phyloP scores from a whole-genome alignment of 2,329 filamentous ascomycete species.

The Ceratocystis cacaofunesta region DNA sequence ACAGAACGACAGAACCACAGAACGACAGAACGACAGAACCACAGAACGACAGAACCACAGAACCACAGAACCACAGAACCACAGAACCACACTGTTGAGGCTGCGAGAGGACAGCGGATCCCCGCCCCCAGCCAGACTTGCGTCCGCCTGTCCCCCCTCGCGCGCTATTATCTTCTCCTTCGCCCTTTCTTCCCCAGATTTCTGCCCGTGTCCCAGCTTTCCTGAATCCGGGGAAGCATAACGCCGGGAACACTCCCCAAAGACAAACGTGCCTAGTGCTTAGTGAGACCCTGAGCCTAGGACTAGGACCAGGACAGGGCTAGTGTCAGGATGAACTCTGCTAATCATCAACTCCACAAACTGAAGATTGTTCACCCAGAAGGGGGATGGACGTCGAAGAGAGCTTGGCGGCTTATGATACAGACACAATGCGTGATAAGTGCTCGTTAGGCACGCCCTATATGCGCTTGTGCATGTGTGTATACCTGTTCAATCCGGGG shows the following conservation, averaged over 20 bases:
- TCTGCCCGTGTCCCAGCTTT: not conserved
- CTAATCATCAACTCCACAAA: not conserved
- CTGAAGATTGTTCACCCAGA: constrained; percentile 1
- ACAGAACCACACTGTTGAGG: not conserved
- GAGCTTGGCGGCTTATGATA: not conserved
- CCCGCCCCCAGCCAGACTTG: not conserved
- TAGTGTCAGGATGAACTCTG: not conserved
- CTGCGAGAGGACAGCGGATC: not conserved
- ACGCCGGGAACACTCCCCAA: not conserved
- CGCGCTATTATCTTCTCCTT: no score
- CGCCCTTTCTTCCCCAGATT: not conserved
- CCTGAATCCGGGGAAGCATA: not conserved
- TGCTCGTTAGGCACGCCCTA: not conserved
- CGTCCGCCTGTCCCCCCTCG: not conserved
- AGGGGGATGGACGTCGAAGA: not conserved
- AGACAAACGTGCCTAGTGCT: not conserved
- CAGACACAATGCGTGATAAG: not conserved
- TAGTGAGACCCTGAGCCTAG: not conserved
- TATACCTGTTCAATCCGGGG: not conserved
- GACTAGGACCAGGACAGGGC: not conserved
- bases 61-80: not conserved
- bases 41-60: not conserved
- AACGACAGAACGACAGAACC: no score
- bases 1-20: no score
- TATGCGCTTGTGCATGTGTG: not conserved